A percentile compares a stretch with the other conserved stretches of the same genome.
These are phyloP conservation scores for Nicotiana tomentosiformis DNA, from an alignment of 257 asterid genomes.

Conservation along the genomic window DNA sequence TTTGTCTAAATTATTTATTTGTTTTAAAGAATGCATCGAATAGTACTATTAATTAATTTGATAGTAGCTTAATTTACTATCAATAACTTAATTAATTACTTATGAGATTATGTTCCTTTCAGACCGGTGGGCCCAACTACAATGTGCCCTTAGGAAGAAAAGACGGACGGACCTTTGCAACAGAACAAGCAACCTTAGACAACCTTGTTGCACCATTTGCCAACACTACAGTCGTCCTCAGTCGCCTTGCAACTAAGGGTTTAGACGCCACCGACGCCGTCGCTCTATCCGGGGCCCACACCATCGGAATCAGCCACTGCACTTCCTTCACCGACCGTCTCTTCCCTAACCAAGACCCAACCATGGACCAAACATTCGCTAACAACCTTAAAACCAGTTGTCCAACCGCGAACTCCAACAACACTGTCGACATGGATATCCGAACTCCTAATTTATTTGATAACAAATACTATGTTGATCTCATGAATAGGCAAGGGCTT, in stretches of 20 bases:
- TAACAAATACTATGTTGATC: conserved; percentile 12
- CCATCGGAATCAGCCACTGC: conserved; percentile 8
- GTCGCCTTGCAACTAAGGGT: neutral
- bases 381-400: neutral
- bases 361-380: conserved; percentile 11
- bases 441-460: neutral
- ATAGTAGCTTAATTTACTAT: no score
- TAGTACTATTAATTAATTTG: no score
- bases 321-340: conserved; percentile 6
- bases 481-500: conserved; percentile 8
- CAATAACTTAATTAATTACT: no score
- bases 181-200: neutral
- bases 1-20: no score
- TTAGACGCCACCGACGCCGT: neutral
- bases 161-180: conserved; percentile 8
- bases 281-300: conserved; percentile 6
- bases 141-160: conserved; percentile 8
- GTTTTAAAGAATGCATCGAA: no score
- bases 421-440: neutral
- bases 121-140: conserved; percentile 5
- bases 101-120: neutral
- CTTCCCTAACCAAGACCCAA: conserved; percentile 2
- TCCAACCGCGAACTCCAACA: neutral
- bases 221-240: neutral
- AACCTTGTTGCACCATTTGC: neutral